These are phyloP conservation scores for Metschnikowia cerradonensis DNA, from an alignment of 805 yeast species.

Conservation along the genomic window DNA sequence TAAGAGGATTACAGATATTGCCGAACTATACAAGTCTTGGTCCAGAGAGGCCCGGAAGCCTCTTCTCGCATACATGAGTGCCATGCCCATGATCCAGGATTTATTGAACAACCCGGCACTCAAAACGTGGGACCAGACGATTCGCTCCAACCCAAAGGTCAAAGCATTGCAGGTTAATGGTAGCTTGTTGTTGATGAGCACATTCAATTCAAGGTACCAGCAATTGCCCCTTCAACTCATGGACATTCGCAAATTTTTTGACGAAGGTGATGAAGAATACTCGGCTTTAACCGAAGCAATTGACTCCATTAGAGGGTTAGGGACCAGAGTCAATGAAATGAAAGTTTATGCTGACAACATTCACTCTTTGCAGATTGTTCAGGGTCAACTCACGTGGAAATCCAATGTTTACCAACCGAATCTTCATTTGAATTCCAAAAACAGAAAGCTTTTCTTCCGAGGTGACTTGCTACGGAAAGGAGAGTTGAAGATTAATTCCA, in stretches of 20 bases:
- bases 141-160: constrained; percentile 49
- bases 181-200: constrained; percentile 35
- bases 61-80: constrained; percentile 56
- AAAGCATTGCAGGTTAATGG: constrained; percentile 41
- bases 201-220: constrained; percentile 42
- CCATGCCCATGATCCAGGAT: constrained; percentile 58
- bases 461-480: constrained; percentile 61
- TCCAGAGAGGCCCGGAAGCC: constrained; percentile 50
- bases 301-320: constrained; percentile 50
- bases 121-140: constrained; percentile 55
- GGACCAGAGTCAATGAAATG: constrained; percentile 55
- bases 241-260: constrained; percentile 49
- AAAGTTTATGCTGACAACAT: constrained; percentile 59
- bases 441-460: constrained; percentile 52
- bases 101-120: constrained; percentile 49
- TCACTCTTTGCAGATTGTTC: constrained; percentile 50
- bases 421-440: constrained; percentile 35
- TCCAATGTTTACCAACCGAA: constrained; percentile 41
- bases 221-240: constrained; percentile 59
- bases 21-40: constrained; percentile 65
- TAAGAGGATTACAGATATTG: constrained; percentile 45
- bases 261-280: constrained; percentile 47
- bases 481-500: constrained; percentile 59
- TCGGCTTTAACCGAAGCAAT: constrained; percentile 50
- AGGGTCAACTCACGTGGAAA: constrained; percentile 53